A percentile compares a stretch with the other conserved stretches of the same genome.
These are phyloP conservation scores for Wickerhamomyces sydowiorum DNA, from an alignment of 805 yeast species.

Conservation along the genomic window DNA sequence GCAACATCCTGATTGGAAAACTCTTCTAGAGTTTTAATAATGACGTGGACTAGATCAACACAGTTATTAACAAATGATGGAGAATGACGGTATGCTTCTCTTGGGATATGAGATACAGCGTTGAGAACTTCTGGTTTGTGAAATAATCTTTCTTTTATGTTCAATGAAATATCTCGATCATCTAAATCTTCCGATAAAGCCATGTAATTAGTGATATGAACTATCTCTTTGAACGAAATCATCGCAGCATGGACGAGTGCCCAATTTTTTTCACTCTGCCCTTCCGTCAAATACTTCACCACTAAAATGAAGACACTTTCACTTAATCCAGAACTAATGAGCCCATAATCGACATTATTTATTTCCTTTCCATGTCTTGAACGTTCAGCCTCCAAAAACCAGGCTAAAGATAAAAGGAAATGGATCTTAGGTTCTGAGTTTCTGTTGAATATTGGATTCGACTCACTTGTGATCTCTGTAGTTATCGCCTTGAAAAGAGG, in stretches of 20 bases:
- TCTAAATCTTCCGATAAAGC: conserved; percentile 36
- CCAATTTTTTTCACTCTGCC: conserved; percentile 40
- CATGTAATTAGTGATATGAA: conserved; percentile 39
- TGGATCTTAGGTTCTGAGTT: conserved; percentile 21
- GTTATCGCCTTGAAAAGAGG: conserved; percentile 52
- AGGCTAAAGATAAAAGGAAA: conserved; percentile 56
- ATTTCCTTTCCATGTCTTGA: conserved; percentile 22
- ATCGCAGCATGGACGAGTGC: conserved; percentile 65
- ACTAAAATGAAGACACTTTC: conserved; percentile 56
- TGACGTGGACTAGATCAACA: conserved; percentile 58
- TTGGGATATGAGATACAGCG: conserved; percentile 53
- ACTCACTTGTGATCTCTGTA: conserved; percentile 36
- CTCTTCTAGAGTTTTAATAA: conserved; percentile 62
- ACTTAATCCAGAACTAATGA: conserved; percentile 51
- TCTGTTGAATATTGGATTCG: conserved; percentile 16
- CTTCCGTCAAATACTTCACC: conserved; percentile 30
- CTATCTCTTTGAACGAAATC: conserved; percentile 58
- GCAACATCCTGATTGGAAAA: conserved; percentile 53
- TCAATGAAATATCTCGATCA: conserved; percentile 47
- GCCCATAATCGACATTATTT: conserved; percentile 31
- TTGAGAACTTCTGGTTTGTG: conserved; percentile 56
- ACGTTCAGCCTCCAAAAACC: conserved; percentile 73
- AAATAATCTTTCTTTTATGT: conserved; percentile 63
- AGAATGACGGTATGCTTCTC: conserved; percentile 57
- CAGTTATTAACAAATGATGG: conserved; percentile 53